Evolutionary conservation across 495 filamentous ascomycete genomes (phyloP), one percentile per base, ranked within the genome.

Genomic region (Elasticomyces elasticus): DNA sequence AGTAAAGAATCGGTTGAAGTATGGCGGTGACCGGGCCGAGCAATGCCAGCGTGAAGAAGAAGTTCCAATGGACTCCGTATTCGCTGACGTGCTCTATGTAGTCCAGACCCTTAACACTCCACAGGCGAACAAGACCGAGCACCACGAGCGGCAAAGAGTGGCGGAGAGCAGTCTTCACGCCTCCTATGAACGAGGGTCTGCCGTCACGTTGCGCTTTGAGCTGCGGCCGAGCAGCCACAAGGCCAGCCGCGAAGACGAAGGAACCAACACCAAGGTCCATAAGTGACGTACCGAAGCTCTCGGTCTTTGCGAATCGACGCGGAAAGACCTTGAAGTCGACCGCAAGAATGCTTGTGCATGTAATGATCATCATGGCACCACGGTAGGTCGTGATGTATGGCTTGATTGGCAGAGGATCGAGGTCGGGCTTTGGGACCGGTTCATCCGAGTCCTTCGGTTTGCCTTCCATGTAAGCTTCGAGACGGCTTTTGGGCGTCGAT

Each of bases 21-120:
- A 95, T 65, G n/a, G 91, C 90, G 48, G 94, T 80, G 60, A 92
- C 92, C 2, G 89, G 89, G 1, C 90, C 88, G 28, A 99, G 69
- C 24, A 96, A 79, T 3, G 82, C 91, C 11, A 99, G 72, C 0
- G 92, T 99, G 69, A 99, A 97, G 73, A 99, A 99, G 68, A 99
- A 99, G 68, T 99, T 99, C 92, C 92, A 99, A 67, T 99, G 92
- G 11, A 97, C 87, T 27, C 92, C 92, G 62, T 99, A 99, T 61
- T 99, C 92, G 1, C 88, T 91, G 31, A 97, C 89, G 70, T 99
- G 92, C 67, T 97, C 92, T 1, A 89, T 89, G 65, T 97, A 97
- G 64, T 96, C 89, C 22, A 95, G 72, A 10, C 87, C 86, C 69
- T 97, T 99, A 62, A 97, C 90, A 61, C 81, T 94, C 51, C 84